These are phyloP conservation scores for Colletotrichum magnum DNA, from an alignment of 2,329 filamentous ascomycete species.

Conservation along the genomic window DNA sequence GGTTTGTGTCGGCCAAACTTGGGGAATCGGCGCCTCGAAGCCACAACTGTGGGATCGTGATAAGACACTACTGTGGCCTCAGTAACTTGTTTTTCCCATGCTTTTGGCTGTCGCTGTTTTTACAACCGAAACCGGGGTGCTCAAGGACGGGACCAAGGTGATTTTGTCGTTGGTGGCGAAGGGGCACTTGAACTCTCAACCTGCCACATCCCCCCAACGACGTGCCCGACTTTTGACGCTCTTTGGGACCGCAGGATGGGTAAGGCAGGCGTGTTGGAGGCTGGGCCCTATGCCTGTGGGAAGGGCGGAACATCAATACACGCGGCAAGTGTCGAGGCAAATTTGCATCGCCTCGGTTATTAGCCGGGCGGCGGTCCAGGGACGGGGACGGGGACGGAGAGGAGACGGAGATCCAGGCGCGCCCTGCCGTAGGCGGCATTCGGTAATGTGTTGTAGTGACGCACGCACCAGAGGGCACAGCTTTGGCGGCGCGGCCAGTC, in stretches of 20 bases:
- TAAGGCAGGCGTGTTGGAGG: no score
- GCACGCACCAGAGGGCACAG: neutral
- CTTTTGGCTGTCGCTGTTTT: conserved; percentile 83
- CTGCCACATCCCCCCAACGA: conserved; percentile 55
- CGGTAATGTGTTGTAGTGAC: no score
- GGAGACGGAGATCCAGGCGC: no score
- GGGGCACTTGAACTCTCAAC: conserved; percentile 78
- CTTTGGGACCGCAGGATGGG: no score
- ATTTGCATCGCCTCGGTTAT: neutral
- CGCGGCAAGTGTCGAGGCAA: conserved; percentile 2
- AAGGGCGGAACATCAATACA: neutral
- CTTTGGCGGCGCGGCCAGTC: neutral
- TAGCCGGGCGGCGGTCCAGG: neutral
- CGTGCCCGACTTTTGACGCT: neutral
- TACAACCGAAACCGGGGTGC: conserved; percentile 86
- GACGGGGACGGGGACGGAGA: no score
- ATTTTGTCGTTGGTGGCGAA: conserved; percentile 70
- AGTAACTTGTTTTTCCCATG: conserved; percentile 74
- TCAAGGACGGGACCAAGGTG: conserved; percentile 82
- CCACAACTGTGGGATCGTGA: conserved; percentile 3
- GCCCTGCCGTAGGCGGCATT: no score
- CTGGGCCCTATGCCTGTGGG: neutral
- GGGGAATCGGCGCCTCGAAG: conserved; percentile 4
- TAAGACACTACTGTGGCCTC: conserved; percentile 45
- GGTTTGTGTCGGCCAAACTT: conserved; percentile 4